Percentiles rank a stretch among this genome's conserved stretches.
Evolutionary conservation across 1,139 yeast genomes (phyloP).

Genomic region (Pichia sp.): DNA sequence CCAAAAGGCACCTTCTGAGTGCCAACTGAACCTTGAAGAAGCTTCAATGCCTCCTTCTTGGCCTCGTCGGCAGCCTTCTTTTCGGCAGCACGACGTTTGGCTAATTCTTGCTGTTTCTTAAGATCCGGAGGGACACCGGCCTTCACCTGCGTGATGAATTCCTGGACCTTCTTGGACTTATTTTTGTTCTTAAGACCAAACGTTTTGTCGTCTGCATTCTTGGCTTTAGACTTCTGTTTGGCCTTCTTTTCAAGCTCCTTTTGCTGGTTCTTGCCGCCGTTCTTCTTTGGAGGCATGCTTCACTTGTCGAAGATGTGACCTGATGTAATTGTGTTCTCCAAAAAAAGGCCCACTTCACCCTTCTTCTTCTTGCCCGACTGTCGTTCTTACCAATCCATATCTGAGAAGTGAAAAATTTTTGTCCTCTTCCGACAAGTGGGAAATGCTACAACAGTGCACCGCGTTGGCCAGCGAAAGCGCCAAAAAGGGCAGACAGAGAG

Average conservation of each 20-base stretch:
- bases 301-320: neutral
- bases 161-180: slow-evolving; percentile 88
- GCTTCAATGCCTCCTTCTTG: slow-evolving; percentile 76
- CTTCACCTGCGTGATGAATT: slow-evolving; percentile 73
- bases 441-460: neutral
- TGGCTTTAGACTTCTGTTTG: slow-evolving; percentile 62
- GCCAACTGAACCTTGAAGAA: slow-evolving; percentile 62
- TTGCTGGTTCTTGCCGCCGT: slow-evolving; percentile 47
- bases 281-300: slow-evolving; percentile 66
- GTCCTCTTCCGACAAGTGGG: neutral
- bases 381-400: neutral
- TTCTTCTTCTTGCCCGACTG: neutral
- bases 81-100: slow-evolving; percentile 72
- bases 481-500: neutral
- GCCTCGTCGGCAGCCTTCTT: slow-evolving; percentile 90
- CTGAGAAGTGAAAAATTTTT: slow-evolving; percentile 2
- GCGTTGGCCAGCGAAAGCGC: neutral
- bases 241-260: slow-evolving; percentile 46
- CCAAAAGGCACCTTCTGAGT: slow-evolving; percentile 93
- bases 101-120: slow-evolving; percentile 73
- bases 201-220: slow-evolving; percentile 80
- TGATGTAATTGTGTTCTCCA: neutral
- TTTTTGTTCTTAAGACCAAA: slow-evolving; percentile 94
- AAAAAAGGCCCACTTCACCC: neutral
- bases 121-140: slow-evolving; percentile 57